These are phyloP conservation scores for Nakaseomyces sp. DNA, from an alignment of 1,139 yeast species.

Conservation along the genomic window DNA sequence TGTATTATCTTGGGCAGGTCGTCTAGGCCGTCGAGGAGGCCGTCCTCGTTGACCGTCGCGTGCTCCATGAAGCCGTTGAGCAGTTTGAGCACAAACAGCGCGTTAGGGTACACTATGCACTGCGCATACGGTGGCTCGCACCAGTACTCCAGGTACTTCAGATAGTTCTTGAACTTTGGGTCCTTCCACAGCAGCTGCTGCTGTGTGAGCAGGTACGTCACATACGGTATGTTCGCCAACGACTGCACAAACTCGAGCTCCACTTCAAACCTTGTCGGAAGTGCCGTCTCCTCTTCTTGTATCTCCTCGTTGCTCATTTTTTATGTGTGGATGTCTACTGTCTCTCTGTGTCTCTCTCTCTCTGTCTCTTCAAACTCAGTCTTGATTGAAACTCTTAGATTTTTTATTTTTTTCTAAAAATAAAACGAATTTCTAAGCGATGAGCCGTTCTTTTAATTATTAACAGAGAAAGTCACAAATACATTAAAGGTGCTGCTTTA, in stretches of 20 bases:
- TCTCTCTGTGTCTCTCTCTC: background rate
- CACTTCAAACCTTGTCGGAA: conserved; percentile 65
- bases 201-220: conserved; percentile 51
- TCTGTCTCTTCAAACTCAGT: background rate
- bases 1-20: conserved; percentile 47
- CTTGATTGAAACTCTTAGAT: no score
- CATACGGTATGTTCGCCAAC: conserved; percentile 61
- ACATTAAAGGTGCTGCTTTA: no score
- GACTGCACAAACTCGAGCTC: conserved; percentile 74
- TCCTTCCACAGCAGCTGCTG: conserved; percentile 36
- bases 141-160: conserved; percentile 64
- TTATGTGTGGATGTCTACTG: background rate
- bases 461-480: no score
- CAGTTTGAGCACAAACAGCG: conserved; percentile 51
- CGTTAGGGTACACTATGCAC: conserved; percentile 63
- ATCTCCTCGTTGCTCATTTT: background rate
- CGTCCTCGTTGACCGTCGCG: conserved; percentile 25
- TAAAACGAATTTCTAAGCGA: no score
- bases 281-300: conserved; percentile 7
- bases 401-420: no score
- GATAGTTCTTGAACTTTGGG: conserved; percentile 45
- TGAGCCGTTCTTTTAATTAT: no score
- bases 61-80: conserved; percentile 35
- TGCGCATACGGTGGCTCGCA: conserved; percentile 54
- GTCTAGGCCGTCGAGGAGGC: conserved; percentile 34